Base-by-base conservation (phyloP, 1,139 yeast species). In the Suhomyces guaymorum region DNA sequence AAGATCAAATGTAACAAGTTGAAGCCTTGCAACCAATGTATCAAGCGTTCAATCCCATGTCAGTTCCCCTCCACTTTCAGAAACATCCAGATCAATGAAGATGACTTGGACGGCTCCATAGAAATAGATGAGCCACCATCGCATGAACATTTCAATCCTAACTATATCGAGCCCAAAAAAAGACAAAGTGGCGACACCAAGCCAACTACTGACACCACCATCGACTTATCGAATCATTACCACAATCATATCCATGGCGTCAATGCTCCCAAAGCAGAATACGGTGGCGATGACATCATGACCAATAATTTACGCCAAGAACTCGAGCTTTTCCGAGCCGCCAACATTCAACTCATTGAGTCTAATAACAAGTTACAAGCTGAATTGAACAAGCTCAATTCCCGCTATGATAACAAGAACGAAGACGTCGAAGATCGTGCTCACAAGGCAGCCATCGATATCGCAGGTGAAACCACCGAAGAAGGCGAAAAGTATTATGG, bases 401-500 rank as follows among this genome's bases (percentile, higher is more conserved):
- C 22, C 3, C 24, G 19, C 6, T 10, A 22, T 5, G 12, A 15
- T 11, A 24, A 24, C 7, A 11, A 22, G 1, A 15, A 28, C 13
- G n/a, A 17, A 5, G 15, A 23, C 5, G 5, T 12, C 4, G 7
- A 15, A 6, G 24, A 24, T 18, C 11, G 33, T 15, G 28, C 38
- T 4, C 7, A 9, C 4, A 32, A 31, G 18, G 35, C n/a, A n/a
- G n/a, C 20, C 1, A 37, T 44, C n/a, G 38, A 32, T 7, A 43
- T 41, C 8, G 21, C 42, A 4, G 51, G 50, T 3, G 51, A 46
- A 30, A 46, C 50, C 8, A 41, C 45, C 9, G 52, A 47, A 24
- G 30, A 35, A 11, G 71, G 72, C 13, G 63, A 62, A 17, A 70
- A 69, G 40, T 73, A 66, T 43, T 73, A 71, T 46, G 78, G 78